phyloP scores from a whole-genome alignment of 2,329 filamentous ascomycete genomes.

The Cadophora gregata region DNA sequence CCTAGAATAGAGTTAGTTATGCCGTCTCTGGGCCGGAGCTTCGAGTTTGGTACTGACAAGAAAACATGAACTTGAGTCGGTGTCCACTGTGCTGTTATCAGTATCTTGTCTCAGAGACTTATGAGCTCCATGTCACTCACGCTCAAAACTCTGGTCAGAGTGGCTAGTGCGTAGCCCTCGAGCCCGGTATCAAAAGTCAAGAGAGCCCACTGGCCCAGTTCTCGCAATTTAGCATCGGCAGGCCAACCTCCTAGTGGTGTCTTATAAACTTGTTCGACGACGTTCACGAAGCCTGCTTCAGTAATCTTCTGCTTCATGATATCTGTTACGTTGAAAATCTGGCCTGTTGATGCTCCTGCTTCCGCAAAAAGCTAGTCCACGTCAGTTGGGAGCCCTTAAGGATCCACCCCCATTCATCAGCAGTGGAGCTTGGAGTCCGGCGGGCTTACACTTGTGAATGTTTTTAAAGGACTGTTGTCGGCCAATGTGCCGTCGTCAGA shows the following conservation, averaged over 20 bases:
- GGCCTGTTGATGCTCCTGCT: conserved; percentile 48
- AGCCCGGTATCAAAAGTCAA: conserved; percentile 38
- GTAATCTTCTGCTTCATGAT: conserved; percentile 36
- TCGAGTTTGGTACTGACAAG: conserved; percentile 29
- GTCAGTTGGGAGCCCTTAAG: background rate
- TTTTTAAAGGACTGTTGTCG: conserved; percentile 47
- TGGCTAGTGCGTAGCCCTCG: conserved; percentile 38
- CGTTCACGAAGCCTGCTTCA: conserved; percentile 43
- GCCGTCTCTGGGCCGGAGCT: no score
- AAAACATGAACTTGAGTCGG: conserved; percentile 36
- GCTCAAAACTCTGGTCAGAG: conserved; percentile 36
- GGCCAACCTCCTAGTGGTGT: conserved; percentile 46
- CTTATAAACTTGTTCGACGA: conserved; percentile 40
- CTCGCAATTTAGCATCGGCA: conserved; percentile 40
- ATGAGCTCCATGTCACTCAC: conserved; percentile 34
- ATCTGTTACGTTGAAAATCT: conserved; percentile 45
- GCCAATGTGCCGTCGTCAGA: conserved; percentile 55
- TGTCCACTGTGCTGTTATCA: conserved; percentile 35
- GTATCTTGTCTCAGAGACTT: conserved; percentile 15
- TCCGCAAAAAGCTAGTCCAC: conserved; percentile 46
- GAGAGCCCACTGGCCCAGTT: conserved; percentile 38
- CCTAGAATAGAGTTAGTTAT: conserved; percentile 26
- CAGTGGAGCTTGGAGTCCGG: background rate
- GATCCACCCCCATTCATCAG: background rate
- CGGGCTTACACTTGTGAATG: conserved; percentile 46